Base-by-base conservation (phyloP, 1,139 yeast genomes). In the Yamadazyma trypodendri region DNA sequence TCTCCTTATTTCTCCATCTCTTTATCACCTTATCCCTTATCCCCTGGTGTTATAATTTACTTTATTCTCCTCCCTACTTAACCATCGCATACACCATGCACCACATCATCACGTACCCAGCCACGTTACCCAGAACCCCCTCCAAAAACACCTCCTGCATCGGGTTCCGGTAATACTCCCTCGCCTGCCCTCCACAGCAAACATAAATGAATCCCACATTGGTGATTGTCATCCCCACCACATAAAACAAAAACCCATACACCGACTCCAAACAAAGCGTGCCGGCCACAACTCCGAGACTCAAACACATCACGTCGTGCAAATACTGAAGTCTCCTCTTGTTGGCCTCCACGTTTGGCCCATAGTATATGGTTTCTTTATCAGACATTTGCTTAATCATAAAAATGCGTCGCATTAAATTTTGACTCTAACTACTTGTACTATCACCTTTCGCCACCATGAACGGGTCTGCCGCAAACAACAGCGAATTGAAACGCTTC, bases 41-140 rank as follows among this genome's bases (percentile, higher is more conserved):
- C n/a, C n/a, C n/a, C n/a, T n/a, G n/a, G n/a, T n/a, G n/a, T n/a
- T n/a, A n/a, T n/a, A n/a, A n/a, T n/a, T 20, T 20, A 6, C 9
- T 6, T 20, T 20, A 20, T 24, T n/a, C 27, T 15, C n/a, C 14
- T 8, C 20, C 29, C 30, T 33, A 60, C 42, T 56, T 58, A 8
- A 75, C 77, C 49, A 87, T 62, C 0, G 92, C 94, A 60, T 78
- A 82, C 32, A 83, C 77, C 54, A 87, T 67, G 47, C 95, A 84
- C 96, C 96, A 87, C 70, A 84, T 79, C 82, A 87, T 82, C 20
- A 84, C 68, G 53, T 68, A 87, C 13, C 92, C 87, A 2, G 90
- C 78, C 12, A 84, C 53, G 41, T 81, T 81, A 28, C 81, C 64
- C 13, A 77, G 63, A 5, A 84, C 45, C 12, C 83, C 79, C 32